These are phyloP conservation scores for Linanthus parryae DNA, from an alignment of 148 eudicot species.

Conservation along the genomic window DNA sequence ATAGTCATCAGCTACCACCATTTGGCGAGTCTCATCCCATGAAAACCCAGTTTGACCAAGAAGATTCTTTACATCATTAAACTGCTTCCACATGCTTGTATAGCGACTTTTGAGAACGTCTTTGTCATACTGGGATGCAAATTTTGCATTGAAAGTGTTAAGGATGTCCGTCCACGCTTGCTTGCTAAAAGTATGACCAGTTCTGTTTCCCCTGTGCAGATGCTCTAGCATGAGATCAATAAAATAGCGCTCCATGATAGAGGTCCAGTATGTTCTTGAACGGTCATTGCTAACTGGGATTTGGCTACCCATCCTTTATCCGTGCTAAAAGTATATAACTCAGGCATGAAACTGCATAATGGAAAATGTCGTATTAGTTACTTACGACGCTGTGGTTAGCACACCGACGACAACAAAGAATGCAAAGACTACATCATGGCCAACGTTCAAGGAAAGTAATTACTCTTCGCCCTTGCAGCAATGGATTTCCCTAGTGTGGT, in stretches of 20 bases:
- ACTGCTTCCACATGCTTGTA: slow-evolving; percentile 33
- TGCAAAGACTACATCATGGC: no score
- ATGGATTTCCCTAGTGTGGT: no score
- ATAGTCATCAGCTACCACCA: slow-evolving; percentile 32
- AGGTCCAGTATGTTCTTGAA: slow-evolving; percentile 32
- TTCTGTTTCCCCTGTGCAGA: slow-evolving; percentile 34
- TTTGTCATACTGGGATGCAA: slow-evolving; percentile 31
- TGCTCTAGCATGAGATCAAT: slow-evolving; percentile 37
- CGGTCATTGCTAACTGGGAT: slow-evolving; percentile 18
- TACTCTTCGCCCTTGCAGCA: no score
- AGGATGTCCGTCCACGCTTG: slow-evolving; percentile 36
- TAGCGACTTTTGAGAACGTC: slow-evolving; percentile 32
- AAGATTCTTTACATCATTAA: slow-evolving; percentile 24
- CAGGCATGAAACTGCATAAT: no score
- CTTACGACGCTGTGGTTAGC: no score
- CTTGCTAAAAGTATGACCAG: slow-evolving; percentile 31
- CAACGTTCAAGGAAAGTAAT: no score
- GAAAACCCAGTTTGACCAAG: slow-evolving; percentile 31
- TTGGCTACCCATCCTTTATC: slow-evolving; percentile 21
- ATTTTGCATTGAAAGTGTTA: slow-evolving; percentile 23
- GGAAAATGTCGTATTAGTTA: no score
- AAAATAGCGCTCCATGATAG: slow-evolving; percentile 31
- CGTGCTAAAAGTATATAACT: no score
- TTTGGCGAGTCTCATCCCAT: slow-evolving; percentile 29
- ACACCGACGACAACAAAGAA: no score